Evolutionary conservation across 345 rosid genomes (phyloP).

Genomic region (Ceriops tagal): DNA sequence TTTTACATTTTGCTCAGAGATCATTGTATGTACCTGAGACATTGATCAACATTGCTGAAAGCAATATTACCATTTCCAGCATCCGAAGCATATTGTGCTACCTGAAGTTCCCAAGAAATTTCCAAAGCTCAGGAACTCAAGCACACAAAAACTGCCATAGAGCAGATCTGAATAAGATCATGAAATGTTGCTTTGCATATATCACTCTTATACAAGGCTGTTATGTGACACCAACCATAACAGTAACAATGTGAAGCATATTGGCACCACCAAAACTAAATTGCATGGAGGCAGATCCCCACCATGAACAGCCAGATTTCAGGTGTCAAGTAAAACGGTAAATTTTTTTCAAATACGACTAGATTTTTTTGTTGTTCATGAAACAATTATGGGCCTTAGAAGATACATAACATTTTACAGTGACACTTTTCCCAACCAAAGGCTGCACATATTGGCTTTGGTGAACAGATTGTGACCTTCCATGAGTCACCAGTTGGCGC

Average conservation of each 20-base stretch:
- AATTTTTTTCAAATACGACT: too few relatives aligned
- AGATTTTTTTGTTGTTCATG: too few relatives aligned
- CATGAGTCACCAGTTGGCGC: too few relatives aligned
- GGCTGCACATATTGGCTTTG: too few relatives aligned
- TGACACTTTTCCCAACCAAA: too few relatives aligned
- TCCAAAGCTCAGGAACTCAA: constrained; percentile 37
- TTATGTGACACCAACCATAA: constrained; percentile 6
- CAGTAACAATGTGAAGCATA: neutral
- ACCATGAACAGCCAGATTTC: too few relatives aligned
- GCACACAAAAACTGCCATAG: constrained; percentile 36
- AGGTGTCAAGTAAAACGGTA: too few relatives aligned
- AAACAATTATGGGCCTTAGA: too few relatives aligned
- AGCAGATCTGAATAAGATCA: constrained; percentile 21
- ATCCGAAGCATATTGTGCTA: constrained; percentile 86
- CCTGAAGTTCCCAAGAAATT: constrained; percentile 52
- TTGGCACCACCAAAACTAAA: neutral
- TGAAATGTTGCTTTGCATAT: constrained; percentile 7
- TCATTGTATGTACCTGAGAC: constrained; percentile 55
- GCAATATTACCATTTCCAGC: constrained; percentile 65
- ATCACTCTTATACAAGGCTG: neutral
- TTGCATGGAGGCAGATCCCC: too few relatives aligned
- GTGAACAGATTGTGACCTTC: too few relatives aligned
- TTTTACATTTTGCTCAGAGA: neutral
- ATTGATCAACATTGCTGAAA: constrained; percentile 56
- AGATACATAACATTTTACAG: too few relatives aligned